Evolutionary conservation across 257 asterid species (phyloP).

Genomic region (Leptodermis oblonga): DNA sequence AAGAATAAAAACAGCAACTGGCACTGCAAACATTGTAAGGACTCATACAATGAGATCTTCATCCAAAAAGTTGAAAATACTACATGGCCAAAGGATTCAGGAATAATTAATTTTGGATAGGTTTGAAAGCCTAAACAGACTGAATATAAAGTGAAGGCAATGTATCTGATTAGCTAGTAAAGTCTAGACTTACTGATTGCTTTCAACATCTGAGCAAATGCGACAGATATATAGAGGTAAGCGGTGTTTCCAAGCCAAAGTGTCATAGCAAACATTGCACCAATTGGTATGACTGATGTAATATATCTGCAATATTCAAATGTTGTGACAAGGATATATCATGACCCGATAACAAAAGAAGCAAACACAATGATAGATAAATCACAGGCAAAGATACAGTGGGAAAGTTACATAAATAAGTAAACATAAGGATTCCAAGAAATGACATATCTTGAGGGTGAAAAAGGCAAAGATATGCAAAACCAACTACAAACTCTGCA

Average conservation of each 20-base stretch:
- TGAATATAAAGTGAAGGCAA: not conserved
- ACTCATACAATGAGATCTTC: conserved; percentile 10
- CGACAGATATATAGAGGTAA: conserved; percentile 92
- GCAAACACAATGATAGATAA: not conserved
- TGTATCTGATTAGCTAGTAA: conserved; percentile 1
- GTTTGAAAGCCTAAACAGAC: not conserved
- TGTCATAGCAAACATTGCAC: conserved; percentile 98
- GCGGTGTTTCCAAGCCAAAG: conserved; percentile 99
- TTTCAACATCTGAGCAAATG: conserved; percentile 98
- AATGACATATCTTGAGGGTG: not conserved
- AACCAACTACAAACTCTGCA: not conserved
- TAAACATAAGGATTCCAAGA: not conserved
- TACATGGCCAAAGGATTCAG: not conserved
- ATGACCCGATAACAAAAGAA: not conserved
- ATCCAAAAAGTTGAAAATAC: not conserved
- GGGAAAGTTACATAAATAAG: not conserved
- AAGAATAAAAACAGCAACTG: conserved; percentile 94
- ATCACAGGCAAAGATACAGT: not conserved
- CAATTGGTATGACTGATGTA: conserved; percentile 83
- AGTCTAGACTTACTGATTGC: conserved; percentile 75
- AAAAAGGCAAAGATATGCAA: not conserved
- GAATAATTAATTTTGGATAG: not conserved
- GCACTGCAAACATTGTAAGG: conserved; percentile 62
- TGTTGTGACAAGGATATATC: not conserved
- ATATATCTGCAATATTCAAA: conserved; percentile 59